Conservation (phyloP, 768 basidiomycete species). For the Russula sp. region DNA sequence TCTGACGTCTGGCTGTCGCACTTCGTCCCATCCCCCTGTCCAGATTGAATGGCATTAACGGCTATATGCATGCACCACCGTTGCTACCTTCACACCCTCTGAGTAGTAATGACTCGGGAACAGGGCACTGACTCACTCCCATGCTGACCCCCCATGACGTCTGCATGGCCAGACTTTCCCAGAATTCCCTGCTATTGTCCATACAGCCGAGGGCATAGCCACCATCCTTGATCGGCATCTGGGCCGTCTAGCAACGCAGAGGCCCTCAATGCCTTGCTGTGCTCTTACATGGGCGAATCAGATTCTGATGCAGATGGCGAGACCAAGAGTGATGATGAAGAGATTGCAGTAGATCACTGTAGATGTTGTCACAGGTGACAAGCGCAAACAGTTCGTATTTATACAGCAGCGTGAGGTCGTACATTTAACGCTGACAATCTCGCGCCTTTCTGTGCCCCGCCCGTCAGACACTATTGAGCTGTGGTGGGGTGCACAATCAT, state of each 20-base stretch:
- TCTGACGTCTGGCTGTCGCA: constrained; percentile 19
- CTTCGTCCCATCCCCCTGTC: constrained; percentile 34
- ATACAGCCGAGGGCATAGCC: constrained; percentile 72
- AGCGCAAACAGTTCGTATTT: constrained; percentile 49
- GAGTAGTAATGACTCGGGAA: constrained; percentile 23
- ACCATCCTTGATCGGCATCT: constrained; percentile 41
- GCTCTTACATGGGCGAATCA: constrained; percentile 22
- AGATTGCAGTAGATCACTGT: constrained; percentile 18
- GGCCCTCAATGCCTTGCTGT: neutral
- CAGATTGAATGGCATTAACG: constrained; percentile 37
- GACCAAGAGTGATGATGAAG: constrained; percentile 29
- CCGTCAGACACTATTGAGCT: constrained; percentile 19
- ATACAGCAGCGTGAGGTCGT: neutral
- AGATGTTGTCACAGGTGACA: constrained; percentile 45
- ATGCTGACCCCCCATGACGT: constrained; percentile 27
- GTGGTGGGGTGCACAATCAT: constrained; percentile 24
- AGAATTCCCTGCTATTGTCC: constrained; percentile 61
- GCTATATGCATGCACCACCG: constrained; percentile 38
- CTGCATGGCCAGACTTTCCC: constrained; percentile 47
- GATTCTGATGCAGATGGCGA: constrained; percentile 26
- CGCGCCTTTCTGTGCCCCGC: constrained; percentile 36
- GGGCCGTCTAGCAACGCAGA: constrained; percentile 7
- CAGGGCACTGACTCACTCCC: constrained; percentile 14
- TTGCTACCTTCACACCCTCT: constrained; percentile 33
- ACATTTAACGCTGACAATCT: neutral